Evolutionary conservation across 305 asterid genomes (phyloP), one percentile per base, ranked within the genome.

Genomic region (Stenogyne calaminthoides): DNA sequence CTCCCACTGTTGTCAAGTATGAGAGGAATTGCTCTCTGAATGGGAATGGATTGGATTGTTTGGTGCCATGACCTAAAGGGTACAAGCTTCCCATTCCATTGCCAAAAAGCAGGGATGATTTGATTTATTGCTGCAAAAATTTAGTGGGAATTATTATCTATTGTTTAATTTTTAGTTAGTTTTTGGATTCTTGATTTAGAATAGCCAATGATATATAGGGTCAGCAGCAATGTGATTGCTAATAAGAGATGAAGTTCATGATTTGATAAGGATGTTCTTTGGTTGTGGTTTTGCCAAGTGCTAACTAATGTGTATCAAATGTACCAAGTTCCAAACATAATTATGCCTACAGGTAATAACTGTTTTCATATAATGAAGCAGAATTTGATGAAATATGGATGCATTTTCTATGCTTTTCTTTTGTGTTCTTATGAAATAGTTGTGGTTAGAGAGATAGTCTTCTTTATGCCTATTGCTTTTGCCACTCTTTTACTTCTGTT

Each of bases 21-120:
- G n/a, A n/a, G n/a, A n/a, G n/a, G n/a, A n/a, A n/a, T n/a, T n/a
- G n/a, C n/a, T n/a, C n/a, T n/a, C n/a, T n/a, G n/a, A n/a, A n/a
- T n/a, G n/a, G n/a, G n/a, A n/a, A n/a, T n/a, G n/a, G 74, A 20
- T 77, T 87, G 84, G 86, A 84, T 75, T 87, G 96, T 80, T 74
- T 87, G 83, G 82, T 89, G 63, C 91, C 89, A 12, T n/a, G n/a
- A n/a, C n/a, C n/a, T n/a, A n/a, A n/a, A 79, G 82, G 74, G 65
- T 89, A 87, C 81, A 87, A 81, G 83, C 70, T 87, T 77, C 89
- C 72, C 75, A 75, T 83, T 72, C 86, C 96, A 67, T 69, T n/a
- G n/a, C n/a, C n/a, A 87, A 87, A 93, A 93, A 85, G 75, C 55
- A 57, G 7, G 36, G 22, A 71, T 76, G 60, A 47, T 15, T 55